These are phyloP conservation scores for Xerocomus potaroensis DNA, from an alignment of 768 basidiomycete species.

Conservation along the genomic window DNA sequence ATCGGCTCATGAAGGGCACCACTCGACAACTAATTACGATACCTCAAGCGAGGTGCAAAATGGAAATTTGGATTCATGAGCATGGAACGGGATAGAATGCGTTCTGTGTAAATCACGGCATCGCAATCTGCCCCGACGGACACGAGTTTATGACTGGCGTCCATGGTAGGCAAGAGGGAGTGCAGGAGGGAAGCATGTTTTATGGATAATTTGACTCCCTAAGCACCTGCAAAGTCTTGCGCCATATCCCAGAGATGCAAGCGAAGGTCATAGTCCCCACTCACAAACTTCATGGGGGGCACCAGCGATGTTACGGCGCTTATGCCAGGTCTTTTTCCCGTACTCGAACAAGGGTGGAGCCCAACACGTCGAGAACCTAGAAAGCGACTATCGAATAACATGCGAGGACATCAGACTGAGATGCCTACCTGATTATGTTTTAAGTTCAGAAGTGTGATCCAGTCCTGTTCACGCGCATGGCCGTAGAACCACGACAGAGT, in stretches of 20 bases:
- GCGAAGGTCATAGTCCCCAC: constrained; percentile 45
- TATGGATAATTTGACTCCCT: constrained; percentile 32
- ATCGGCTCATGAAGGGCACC: neutral
- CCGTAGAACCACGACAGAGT: constrained; percentile 33
- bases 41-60: constrained; percentile 46
- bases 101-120: constrained; percentile 39
- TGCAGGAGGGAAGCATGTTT: constrained; percentile 42
- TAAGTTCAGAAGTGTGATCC: constrained; percentile 26
- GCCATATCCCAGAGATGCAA: constrained; percentile 46
- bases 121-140: constrained; percentile 48
- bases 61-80: constrained; percentile 34
- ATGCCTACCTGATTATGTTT: constrained; percentile 23
- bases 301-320: constrained; percentile 41
- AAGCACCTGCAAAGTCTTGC: constrained; percentile 30
- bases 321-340: constrained; percentile 37
- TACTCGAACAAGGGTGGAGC: constrained; percentile 30
- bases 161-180: constrained; percentile 39
- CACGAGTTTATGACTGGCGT: constrained; percentile 44
- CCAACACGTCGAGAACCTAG: constrained; percentile 9
- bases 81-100: constrained; percentile 43
- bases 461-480: constrained; percentile 36
- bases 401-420: neutral
- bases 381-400: constrained; percentile 3
- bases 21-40: constrained; percentile 2
- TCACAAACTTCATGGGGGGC: constrained; percentile 42